These are phyloP conservation scores for Aspergillus nidulans DNA, from an alignment of 495 filamentous ascomycete genomes.

Conservation along the genomic window DNA sequence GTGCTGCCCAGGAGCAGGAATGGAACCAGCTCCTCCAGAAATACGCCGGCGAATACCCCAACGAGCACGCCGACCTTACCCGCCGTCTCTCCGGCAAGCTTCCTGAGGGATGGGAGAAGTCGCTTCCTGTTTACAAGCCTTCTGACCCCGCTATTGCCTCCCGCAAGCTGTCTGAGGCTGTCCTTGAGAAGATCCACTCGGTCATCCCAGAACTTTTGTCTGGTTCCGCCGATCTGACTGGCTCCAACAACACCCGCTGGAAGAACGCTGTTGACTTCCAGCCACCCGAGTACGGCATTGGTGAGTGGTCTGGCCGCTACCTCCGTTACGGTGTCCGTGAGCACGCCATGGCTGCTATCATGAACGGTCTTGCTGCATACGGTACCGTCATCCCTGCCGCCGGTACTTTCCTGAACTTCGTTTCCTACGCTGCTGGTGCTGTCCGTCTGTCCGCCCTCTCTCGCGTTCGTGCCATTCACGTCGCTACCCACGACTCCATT, in stretches of 20 bases:
- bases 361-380: constrained; percentile 97
- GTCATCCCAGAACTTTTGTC: constrained; percentile 87
- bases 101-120: constrained; percentile 95
- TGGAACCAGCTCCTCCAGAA: constrained; percentile 92
- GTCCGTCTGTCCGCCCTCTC: constrained; percentile 91
- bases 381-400: constrained; percentile 90
- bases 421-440: constrained; percentile 95
- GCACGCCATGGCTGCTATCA: constrained; percentile 94
- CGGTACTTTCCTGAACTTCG: constrained; percentile 99
- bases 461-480: constrained; percentile 87
- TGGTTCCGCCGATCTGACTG: constrained; percentile 95
- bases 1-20: constrained; percentile 87
- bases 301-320: constrained; percentile 87
- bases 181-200: constrained; percentile 82
- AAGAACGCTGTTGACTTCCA: constrained; percentile 98
- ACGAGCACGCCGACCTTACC: constrained; percentile 71
- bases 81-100: constrained; percentile 81
- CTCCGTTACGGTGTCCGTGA: constrained; percentile 96
- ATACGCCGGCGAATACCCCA: constrained; percentile 72
- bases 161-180: constrained; percentile 90
- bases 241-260: constrained; percentile 97
- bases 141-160: constrained; percentile 81
- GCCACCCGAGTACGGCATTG: constrained; percentile 76
- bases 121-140: constrained; percentile 86
- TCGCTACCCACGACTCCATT: constrained; percentile 99